A percentile compares a stretch with the other conserved stretches of the same genome.
Conservation (phyloP, 305 asterid genomes). For the Fraxinus nigra region DNA sequence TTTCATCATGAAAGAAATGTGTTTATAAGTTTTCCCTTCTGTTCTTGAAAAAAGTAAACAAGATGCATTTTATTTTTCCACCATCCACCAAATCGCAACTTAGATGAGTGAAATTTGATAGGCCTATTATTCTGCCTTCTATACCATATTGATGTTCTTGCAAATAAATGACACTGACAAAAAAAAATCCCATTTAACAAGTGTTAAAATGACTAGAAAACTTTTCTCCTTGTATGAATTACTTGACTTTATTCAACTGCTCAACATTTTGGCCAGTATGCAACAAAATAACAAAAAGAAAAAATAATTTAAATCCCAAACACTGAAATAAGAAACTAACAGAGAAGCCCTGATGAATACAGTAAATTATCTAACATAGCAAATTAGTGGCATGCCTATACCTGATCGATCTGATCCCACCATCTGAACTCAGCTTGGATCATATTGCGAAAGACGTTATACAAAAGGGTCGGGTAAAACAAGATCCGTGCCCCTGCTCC, state of each 20-base stretch:
- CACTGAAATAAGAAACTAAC: not conserved
- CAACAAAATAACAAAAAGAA: not conserved
- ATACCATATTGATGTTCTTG: not conserved
- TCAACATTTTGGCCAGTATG: not conserved
- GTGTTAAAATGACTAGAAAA: not conserved
- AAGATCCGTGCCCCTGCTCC: conserved; percentile 97
- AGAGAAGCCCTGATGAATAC: not conserved
- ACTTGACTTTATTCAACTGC: not conserved
- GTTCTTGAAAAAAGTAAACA: not conserved
- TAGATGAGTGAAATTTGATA: not conserved
- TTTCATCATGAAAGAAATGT: not conserved
- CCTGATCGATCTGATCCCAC: conserved; percentile 98
- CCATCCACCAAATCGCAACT: not conserved
- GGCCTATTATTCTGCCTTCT: not conserved
- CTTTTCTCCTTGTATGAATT: not conserved
- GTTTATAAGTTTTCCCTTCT: not conserved
- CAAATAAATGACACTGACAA: not conserved
- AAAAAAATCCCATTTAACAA: not conserved
- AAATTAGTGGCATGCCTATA: conserved; percentile 9
- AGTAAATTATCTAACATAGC: not conserved
- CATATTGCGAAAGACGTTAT: conserved; percentile 83
- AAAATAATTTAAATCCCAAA: not conserved
- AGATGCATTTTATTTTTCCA: not conserved
- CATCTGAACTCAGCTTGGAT: conserved; percentile 82
- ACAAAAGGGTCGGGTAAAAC: conserved; percentile 85